A percentile compares a stretch with the other conserved stretches of the same genome.
Conservation (phyloP, 805 yeast species). For the Ogataea kodamae region DNA sequence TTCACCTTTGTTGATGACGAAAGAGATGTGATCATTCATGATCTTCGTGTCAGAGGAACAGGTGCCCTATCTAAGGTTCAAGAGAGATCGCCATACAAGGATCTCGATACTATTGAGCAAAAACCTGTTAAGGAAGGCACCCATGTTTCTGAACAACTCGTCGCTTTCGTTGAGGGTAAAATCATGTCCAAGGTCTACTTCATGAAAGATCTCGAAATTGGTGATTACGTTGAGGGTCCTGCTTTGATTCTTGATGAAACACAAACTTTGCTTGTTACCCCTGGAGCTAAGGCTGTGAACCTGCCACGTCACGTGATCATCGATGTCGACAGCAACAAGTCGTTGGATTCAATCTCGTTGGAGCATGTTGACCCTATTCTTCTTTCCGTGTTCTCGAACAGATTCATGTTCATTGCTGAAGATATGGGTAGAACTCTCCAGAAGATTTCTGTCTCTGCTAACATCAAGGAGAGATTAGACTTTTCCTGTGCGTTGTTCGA, state of each 20-base stretch:
- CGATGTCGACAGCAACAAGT: constrained; percentile 20
- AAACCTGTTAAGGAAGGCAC: constrained; percentile 35
- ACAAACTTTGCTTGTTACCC: constrained; percentile 37
- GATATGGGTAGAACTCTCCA: constrained; percentile 46
- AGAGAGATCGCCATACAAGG: constrained; percentile 19
- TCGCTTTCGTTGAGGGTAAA: constrained; percentile 31
- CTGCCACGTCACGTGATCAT: constrained; percentile 35
- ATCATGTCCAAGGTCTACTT: constrained; percentile 39
- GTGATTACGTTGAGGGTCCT: constrained; percentile 50
- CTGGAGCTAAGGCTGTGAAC: constrained; percentile 32
- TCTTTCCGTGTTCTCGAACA: constrained; percentile 41
- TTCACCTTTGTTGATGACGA: constrained; percentile 60
- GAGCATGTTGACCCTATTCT: constrained; percentile 43
- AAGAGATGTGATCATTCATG: constrained; percentile 58
- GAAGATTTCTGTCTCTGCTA: constrained; percentile 43
- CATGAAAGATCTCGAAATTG: constrained; percentile 46
- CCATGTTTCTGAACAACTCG: constrained; percentile 38
- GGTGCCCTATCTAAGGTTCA: constrained; percentile 45
- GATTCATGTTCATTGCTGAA: constrained; percentile 51
- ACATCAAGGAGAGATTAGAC: constrained; percentile 47
- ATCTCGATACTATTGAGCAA: constrained; percentile 46
- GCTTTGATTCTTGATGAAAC: constrained; percentile 36
- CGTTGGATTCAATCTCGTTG: constrained; percentile 36
- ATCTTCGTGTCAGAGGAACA: constrained; percentile 55
- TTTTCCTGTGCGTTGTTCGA: constrained; percentile 48